A percentile compares a stretch with the other conserved stretches of the same genome.
Evolutionary conservation across 106 monocot genomes (phyloP).

Genomic region (Xerophyta viscosa): DNA sequence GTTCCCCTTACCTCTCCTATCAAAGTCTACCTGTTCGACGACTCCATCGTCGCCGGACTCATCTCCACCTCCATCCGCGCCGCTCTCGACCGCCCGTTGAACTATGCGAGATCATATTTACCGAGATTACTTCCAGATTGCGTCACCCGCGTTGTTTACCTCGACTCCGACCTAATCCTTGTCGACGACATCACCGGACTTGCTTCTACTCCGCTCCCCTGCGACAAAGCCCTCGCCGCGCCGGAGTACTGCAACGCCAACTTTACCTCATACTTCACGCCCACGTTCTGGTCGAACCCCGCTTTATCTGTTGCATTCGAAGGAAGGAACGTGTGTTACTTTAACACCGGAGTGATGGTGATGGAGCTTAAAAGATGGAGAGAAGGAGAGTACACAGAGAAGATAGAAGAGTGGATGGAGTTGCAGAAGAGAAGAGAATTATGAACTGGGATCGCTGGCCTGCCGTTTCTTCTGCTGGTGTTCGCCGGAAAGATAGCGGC

Average conservation of each 20-base stretch:
- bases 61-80: slow-evolving; percentile 59
- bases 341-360: slow-evolving; percentile 94
- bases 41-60: slow-evolving; percentile 35
- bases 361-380: slow-evolving; percentile 72
- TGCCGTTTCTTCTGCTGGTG: slow-evolving; percentile 75
- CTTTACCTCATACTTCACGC: slow-evolving; percentile 70
- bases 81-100: slow-evolving; percentile 54
- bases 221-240: slow-evolving; percentile 35
- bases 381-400: slow-evolving; percentile 36
- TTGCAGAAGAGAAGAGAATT: slow-evolving; percentile 78
- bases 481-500: slow-evolving; percentile 67
- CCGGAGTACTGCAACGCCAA: slow-evolving; percentile 81
- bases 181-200: slow-evolving; percentile 51
- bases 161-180: slow-evolving; percentile 63
- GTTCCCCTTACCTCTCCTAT: slow-evolving; percentile 49
- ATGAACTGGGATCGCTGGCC: slow-evolving; percentile 87
- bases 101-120: slow-evolving; percentile 62
- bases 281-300: slow-evolving; percentile 68
- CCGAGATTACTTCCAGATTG: slow-evolving; percentile 32
- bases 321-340: slow-evolving; percentile 62
- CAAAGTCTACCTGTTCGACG: slow-evolving; percentile 45
- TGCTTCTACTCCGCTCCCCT: slow-evolving; percentile 31
- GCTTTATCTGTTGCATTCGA: slow-evolving; percentile 47
- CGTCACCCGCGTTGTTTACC: slow-evolving; percentile 39
- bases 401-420: slow-evolving; percentile 95